Conservation (phyloP, 257 asterid species). For the Linderniella brevidens region DNA sequence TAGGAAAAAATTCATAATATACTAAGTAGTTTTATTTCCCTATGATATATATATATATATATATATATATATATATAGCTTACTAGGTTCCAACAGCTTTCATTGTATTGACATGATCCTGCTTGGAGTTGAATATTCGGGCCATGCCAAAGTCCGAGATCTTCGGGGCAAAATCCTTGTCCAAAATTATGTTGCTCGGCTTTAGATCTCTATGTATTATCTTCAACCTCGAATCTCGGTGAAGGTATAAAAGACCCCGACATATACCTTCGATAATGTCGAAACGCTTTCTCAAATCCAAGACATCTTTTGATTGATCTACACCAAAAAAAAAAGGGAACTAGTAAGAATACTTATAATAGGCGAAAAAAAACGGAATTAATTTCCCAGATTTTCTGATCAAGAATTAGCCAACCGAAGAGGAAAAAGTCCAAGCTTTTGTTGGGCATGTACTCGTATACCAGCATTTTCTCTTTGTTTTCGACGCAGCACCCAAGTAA, state of each 20-base stretch:
- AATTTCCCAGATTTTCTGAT: not conserved
- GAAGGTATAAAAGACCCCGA: conserved; percentile 37
- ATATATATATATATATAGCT: no score
- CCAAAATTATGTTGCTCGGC: conserved; percentile 37
- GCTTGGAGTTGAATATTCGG: conserved; percentile 33
- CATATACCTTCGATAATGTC: conserved; percentile 26
- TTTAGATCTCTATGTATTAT: conserved; percentile 42
- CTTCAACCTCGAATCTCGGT: conserved; percentile 40
- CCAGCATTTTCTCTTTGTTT: conserved; percentile 21
- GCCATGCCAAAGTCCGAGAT: conserved; percentile 52
- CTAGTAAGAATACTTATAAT: not conserved
- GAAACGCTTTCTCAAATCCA: conserved; percentile 21
- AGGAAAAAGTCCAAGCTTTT: conserved; percentile 22
- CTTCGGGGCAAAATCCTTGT: conserved; percentile 30
- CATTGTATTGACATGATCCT: conserved; percentile 28
- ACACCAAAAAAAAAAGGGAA: not conserved
- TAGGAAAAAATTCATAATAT: no score
- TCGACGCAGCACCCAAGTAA: conserved; percentile 26
- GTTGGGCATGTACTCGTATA: conserved; percentile 27
- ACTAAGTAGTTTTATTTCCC: no score
- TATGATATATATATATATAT: no score
- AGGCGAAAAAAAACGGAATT: not conserved
- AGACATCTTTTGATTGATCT: conserved; percentile 10
- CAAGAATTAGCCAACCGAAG: conserved; percentile 14
- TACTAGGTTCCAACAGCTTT: conserved; percentile 46